These are phyloP conservation scores for Lanmaoa pseudosensibilis DNA, from an alignment of 768 basidiomycete genomes.

Conservation along the genomic window DNA sequence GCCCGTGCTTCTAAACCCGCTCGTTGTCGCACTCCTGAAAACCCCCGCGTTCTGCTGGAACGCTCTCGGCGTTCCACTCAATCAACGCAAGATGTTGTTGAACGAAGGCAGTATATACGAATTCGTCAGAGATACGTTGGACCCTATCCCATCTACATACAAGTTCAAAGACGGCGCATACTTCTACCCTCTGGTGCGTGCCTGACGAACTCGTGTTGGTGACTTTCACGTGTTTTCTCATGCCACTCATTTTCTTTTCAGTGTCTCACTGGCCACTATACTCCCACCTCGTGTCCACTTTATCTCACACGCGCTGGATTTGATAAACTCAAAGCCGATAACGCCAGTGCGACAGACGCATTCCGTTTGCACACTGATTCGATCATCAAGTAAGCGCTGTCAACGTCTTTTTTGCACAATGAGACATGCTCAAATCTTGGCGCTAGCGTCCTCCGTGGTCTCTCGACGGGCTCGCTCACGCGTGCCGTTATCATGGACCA, in stretches of 20 bases:
- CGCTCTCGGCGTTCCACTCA: conserved; percentile 72
- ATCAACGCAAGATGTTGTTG: conserved; percentile 63
- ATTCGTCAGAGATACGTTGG: conserved; percentile 52
- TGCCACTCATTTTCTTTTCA: conserved; percentile 9
- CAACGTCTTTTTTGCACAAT: background rate
- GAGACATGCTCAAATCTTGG: background rate
- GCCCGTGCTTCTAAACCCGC: conserved; percentile 58
- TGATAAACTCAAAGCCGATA: conserved; percentile 49
- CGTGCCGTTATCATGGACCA: conserved; percentile 73
- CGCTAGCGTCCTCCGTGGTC: conserved; percentile 44
- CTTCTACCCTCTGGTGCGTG: conserved; percentile 57
- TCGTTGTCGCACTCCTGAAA: conserved; percentile 52
- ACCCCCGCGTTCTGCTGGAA: conserved; percentile 65
- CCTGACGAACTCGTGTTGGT: background rate
- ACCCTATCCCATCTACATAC: conserved; percentile 47
- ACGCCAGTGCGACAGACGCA: conserved; percentile 44
- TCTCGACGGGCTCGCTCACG: conserved; percentile 51
- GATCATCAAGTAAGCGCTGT: conserved; percentile 54
- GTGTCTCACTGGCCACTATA: conserved; percentile 54
- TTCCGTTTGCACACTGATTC: conserved; percentile 75
- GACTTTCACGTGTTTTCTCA: conserved; percentile 2
- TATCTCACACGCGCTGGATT: conserved; percentile 67
- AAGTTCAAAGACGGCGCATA: conserved; percentile 64
- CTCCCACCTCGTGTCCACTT: conserved; percentile 55
- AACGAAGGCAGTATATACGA: conserved; percentile 50